Evolutionary conservation across 768 basidiomycete genomes (phyloP).

Genomic region (Neoboletus subvelutipes): DNA sequence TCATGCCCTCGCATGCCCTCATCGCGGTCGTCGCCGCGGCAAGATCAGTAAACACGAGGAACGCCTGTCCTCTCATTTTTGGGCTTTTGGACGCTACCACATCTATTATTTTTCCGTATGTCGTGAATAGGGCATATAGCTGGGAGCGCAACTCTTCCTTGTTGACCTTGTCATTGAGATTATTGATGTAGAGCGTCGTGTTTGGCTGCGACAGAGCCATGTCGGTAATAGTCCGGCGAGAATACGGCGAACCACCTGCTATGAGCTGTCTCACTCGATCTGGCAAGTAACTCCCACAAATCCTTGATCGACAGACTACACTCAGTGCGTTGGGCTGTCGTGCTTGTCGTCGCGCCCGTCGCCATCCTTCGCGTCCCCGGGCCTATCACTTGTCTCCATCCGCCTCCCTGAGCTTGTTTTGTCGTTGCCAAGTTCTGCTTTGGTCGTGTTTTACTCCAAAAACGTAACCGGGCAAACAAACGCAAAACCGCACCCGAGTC

Average conservation of each 20-base stretch:
- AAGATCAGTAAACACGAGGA: conserved; percentile 92
- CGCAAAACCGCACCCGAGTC: conserved; percentile 22
- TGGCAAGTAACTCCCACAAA: conserved; percentile 27
- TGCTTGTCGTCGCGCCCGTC: conserved; percentile 8
- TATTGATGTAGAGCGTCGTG: conserved; percentile 87
- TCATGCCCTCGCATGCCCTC: conserved; percentile 89
- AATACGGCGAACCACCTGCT: neutral
- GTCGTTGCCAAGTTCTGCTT: conserved; percentile 10
- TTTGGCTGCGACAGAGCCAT: conserved; percentile 68
- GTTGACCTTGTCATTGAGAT: conserved; percentile 90
- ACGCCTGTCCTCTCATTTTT: conserved; percentile 92
- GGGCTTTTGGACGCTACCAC: conserved; percentile 84
- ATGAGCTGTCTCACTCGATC: neutral
- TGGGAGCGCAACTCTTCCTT: conserved; percentile 84
- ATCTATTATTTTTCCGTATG: conserved; percentile 92
- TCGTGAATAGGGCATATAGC: conserved; percentile 86
- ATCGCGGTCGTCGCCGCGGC: conserved; percentile 89
- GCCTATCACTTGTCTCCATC: neutral
- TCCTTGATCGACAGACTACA: neutral
- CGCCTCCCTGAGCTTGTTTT: conserved; percentile 5
- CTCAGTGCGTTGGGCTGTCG: neutral
- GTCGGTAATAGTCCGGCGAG: conserved; percentile 15
- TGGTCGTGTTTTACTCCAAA: conserved; percentile 28
- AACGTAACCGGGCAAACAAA: conserved; percentile 35
- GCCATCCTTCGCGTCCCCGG: conserved; percentile 1